Base-by-base conservation (phyloP, 805 yeast species). In the Lipomyces yamadae region DNA sequence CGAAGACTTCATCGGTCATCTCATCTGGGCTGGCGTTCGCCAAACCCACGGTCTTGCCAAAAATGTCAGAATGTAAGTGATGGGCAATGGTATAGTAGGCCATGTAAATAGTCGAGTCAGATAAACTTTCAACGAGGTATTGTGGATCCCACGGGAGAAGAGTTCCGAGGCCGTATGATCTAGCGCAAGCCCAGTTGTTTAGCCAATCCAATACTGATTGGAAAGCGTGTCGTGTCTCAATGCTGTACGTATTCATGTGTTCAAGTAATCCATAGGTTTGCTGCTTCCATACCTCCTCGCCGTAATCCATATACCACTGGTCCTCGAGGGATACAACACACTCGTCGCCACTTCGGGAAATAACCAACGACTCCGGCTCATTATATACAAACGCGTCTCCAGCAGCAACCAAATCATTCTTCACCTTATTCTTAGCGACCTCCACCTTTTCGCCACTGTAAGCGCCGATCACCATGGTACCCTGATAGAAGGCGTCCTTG, bases 301-400 rank as follows among this genome's bases (percentile, higher is more conserved):
- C 99, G 76, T 95, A 95, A 78, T 95, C 98, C 74, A 91, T 85
- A 79, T 87, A 95, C 99, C 99, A 95, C 83, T 95, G 99, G 80
- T 95, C 98, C 81, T 96, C 98, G 61, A 95, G 85, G 4, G 98
- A 92, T 53, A 95, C 99, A 74, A 94, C 88, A 84, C 99, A 95
- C 67, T 88, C 92, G 78, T 95, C 99, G 72, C 98, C 98, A 55
- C 97, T 91, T 81, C 99, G 90, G 15, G 98, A 94, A 58, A 91
- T 85, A 58, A 95, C 97, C 55, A 82, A 81, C 55, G 89, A 86
- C 81, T 95, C 99, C 56, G 99, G 99, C 83, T 95, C 99, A 74
- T 89, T 88, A 84, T 95, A 95, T 60, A 88, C 88, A 74, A 95
- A 91, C 2, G 97, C 97, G 55, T 85, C 86, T 63, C 92, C 92